phyloP scores from a whole-genome alignment of 768 basidiomycete species.

The Tubosaeta sp. region DNA sequence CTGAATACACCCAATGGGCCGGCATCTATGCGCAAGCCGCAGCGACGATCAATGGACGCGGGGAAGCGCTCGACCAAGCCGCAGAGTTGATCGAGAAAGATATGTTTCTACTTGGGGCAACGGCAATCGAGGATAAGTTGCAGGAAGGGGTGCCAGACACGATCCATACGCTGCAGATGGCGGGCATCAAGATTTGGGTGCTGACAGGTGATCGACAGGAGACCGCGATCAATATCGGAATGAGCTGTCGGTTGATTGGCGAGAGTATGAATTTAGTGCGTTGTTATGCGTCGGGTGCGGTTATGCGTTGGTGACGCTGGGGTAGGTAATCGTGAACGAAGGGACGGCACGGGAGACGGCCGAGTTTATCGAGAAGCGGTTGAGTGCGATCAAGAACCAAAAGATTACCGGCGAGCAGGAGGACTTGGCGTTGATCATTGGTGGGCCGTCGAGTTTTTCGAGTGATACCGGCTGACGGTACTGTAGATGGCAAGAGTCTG shows the following conservation, averaged over 20 bases:
- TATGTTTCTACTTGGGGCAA: slow-evolving; percentile 88
- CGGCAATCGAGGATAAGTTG: slow-evolving; percentile 97
- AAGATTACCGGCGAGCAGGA: slow-evolving; percentile 88
- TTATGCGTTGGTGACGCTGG: neutral
- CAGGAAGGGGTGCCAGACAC: slow-evolving; percentile 99
- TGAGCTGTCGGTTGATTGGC: slow-evolving; percentile 94
- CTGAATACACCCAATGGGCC: slow-evolving; percentile 89
- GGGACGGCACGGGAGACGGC: slow-evolving; percentile 75
- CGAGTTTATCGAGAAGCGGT: slow-evolving; percentile 82
- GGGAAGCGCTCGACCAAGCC: slow-evolving; percentile 90
- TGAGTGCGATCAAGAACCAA: slow-evolving; percentile 92
- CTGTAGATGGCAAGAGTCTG: slow-evolving; percentile 88
- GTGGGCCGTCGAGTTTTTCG: slow-evolving; percentile 35
- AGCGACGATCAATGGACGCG: slow-evolving; percentile 90
- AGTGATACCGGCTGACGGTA: neutral
- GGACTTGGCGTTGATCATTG: slow-evolving; percentile 92
- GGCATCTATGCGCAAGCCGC: slow-evolving; percentile 88
- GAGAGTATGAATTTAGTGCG: slow-evolving; percentile 96
- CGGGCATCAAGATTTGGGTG: slow-evolving; percentile 99
- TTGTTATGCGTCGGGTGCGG: neutral
- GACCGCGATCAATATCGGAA: slow-evolving; percentile 98
- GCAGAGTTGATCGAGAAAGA: slow-evolving; percentile 97
- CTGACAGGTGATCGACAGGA: slow-evolving; percentile 97
- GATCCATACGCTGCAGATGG: slow-evolving; percentile 96
- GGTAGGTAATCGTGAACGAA: slow-evolving; percentile 91